phyloP scores from a whole-genome alignment of 2,329 filamentous ascomycete genomes.

The Fusarium albidum region DNA sequence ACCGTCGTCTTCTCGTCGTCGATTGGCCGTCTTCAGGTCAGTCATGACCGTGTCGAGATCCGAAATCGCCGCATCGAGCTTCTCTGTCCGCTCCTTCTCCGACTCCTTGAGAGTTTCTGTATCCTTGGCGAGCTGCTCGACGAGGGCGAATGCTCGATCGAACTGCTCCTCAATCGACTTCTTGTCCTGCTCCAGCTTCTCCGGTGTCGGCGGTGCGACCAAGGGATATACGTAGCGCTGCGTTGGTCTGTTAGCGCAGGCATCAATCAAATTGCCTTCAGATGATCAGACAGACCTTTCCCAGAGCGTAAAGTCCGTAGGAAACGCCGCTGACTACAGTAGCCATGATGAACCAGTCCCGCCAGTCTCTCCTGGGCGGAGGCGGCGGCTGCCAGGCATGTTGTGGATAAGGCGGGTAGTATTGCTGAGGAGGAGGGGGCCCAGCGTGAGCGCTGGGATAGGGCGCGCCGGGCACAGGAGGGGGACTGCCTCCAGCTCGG shows the following conservation, averaged over 20 bases:
- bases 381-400: slow-evolving; percentile 67
- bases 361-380: slow-evolving; percentile 86
- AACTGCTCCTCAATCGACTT: slow-evolving; percentile 92
- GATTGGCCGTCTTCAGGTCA: slow-evolving; percentile 82
- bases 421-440: slow-evolving; percentile 54
- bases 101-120: slow-evolving; percentile 87
- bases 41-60: slow-evolving; percentile 86
- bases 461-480: slow-evolving; percentile 50
- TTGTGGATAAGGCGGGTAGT: slow-evolving; percentile 59
- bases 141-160: slow-evolving; percentile 86
- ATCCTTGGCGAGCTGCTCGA: slow-evolving; percentile 92
- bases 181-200: slow-evolving; percentile 94
- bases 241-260: slow-evolving; percentile 20
- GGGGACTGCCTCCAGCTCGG: slow-evolving; percentile 70
- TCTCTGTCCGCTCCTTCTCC: slow-evolving; percentile 83
- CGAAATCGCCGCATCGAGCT: slow-evolving; percentile 79
- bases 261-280: not conserved
- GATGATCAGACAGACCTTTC: slow-evolving; percentile 68
- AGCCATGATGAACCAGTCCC: slow-evolving; percentile 99
- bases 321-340: slow-evolving; percentile 90
- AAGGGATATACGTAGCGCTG: slow-evolving; percentile 91
- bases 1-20: slow-evolving; percentile 85
- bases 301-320: slow-evolving; percentile 87
- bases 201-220: slow-evolving; percentile 91
- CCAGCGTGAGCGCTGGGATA: slow-evolving; percentile 53